phyloP scores from a whole-genome alignment of 768 basidiomycete genomes.

The Gloeophyllum trabeum region DNA sequence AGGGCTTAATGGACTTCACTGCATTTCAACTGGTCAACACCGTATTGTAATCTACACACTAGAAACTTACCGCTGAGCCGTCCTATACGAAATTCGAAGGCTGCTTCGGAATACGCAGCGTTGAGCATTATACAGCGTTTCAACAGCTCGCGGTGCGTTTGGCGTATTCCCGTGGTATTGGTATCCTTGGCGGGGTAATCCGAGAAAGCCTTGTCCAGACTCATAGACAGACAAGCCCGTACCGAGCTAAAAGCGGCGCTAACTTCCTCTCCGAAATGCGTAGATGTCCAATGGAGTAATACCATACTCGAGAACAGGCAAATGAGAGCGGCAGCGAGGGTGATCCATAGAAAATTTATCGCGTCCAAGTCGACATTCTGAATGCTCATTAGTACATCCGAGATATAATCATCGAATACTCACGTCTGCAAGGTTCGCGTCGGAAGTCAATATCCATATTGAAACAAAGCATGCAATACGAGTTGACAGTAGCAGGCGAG shows the following conservation, averaged over 20 bases:
- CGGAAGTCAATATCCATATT: slow-evolving; percentile 30
- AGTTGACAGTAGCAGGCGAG: slow-evolving; percentile 28
- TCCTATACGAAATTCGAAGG: slow-evolving; percentile 33
- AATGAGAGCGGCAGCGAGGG: slow-evolving; percentile 23
- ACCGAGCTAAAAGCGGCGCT: slow-evolving; percentile 22
- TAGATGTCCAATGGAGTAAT: slow-evolving; percentile 28
- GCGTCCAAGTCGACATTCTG: slow-evolving; percentile 17
- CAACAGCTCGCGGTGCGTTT: slow-evolving; percentile 18
- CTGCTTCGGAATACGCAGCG: slow-evolving; percentile 29
- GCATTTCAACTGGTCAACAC: not conserved
- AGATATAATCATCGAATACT: slow-evolving; percentile 5
- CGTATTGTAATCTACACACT: slow-evolving; percentile 2
- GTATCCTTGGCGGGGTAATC: slow-evolving; percentile 5
- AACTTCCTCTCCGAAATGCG: slow-evolving; percentile 29
- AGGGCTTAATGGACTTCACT: slow-evolving; percentile 31
- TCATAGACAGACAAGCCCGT: slow-evolving; percentile 20
- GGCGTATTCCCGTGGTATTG: slow-evolving; percentile 8
- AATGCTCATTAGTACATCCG: slow-evolving; percentile 1
- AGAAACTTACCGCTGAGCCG: slow-evolving; percentile 26
- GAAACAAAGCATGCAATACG: slow-evolving; percentile 37
- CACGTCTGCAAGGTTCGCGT: slow-evolving; percentile 22
- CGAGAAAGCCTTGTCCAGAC: slow-evolving; percentile 16
- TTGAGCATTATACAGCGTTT: slow-evolving; percentile 26
- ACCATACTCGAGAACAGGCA: slow-evolving; percentile 25
- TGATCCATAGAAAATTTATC: slow-evolving; percentile 28